These are phyloP conservation scores for Aphanomyces cochlioides DNA, from an alignment of 352 stramenopile genomes.

Conservation along the genomic window DNA sequence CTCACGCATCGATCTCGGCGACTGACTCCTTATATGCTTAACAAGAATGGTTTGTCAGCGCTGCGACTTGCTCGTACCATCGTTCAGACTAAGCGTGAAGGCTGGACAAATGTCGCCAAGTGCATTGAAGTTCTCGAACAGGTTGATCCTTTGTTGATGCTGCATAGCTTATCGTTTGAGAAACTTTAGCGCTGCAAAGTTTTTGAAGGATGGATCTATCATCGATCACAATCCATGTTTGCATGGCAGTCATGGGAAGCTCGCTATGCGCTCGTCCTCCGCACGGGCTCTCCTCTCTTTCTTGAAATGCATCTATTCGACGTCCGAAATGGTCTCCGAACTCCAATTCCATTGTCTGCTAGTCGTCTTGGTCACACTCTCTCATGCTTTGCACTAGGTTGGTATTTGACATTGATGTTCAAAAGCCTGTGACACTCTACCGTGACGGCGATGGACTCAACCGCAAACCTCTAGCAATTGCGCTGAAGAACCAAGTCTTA, in stretches of 20 bases:
- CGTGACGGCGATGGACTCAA: slow-evolving; percentile 14
- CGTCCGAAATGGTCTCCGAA: slow-evolving; percentile 6
- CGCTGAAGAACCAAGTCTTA: slow-evolving; percentile 4
- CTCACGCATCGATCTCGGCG: neutral
- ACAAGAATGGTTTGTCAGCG: neutral
- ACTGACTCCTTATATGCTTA: neutral
- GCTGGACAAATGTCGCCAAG: neutral
- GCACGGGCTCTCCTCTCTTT: slow-evolving; percentile 1
- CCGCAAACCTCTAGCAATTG: slow-evolving; percentile 8
- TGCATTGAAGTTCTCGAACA: slow-evolving; percentile 16
- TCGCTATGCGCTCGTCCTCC: slow-evolving; percentile 13
- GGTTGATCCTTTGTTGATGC: slow-evolving; percentile 4
- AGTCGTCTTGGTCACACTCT: neutral
- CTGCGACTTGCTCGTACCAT: neutral
- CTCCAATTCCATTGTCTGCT: slow-evolving; percentile 5
- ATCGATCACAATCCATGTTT: slow-evolving; percentile 13
- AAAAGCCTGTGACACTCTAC: slow-evolving; percentile 14
- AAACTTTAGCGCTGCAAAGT: slow-evolving; percentile 4
- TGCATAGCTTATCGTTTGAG: no score
- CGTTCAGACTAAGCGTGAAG: neutral
- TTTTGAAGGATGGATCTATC: slow-evolving; percentile 25
- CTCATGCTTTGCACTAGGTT: slow-evolving; percentile 26
- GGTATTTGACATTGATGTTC: slow-evolving; percentile 3
- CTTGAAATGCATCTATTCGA: slow-evolving; percentile 23
- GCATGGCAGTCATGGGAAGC: slow-evolving; percentile 16